Conservation (phyloP, 148 eudicot species). For the Rhododendron vialii region DNA sequence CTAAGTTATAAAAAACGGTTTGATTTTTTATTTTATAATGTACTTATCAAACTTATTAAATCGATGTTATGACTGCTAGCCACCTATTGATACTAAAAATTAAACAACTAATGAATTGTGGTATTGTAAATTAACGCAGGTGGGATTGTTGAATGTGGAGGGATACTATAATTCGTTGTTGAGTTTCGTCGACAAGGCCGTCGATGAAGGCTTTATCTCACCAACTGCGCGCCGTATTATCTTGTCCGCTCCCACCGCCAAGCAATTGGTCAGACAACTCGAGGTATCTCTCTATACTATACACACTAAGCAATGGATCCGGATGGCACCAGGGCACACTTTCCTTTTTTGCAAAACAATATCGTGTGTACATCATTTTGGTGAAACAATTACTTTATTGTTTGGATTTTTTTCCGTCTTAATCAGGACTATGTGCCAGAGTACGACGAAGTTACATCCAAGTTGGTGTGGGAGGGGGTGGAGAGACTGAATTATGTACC, state of each 20-base stretch:
- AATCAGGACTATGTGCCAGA: slow-evolving; percentile 81
- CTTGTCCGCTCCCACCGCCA: slow-evolving; percentile 85
- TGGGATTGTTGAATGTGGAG: slow-evolving; percentile 89
- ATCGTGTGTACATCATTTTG: neutral
- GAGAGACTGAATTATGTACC: slow-evolving; percentile 50
- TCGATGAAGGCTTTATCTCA: slow-evolving; percentile 96
- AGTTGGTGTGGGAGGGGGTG: slow-evolving; percentile 84
- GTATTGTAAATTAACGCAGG: slow-evolving; percentile 33
- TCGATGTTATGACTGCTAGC: neutral
- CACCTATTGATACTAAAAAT: no score
- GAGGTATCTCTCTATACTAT: slow-evolving; percentile 47
- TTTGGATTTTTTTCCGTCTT: neutral
- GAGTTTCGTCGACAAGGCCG: slow-evolving; percentile 91
- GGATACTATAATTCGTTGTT: slow-evolving; percentile 85
- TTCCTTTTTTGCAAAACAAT: neutral
- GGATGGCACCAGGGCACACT: no score
- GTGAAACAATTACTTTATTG: neutral
- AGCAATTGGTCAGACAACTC: slow-evolving; percentile 70
- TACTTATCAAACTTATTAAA: neutral
- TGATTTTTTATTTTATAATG: neutral
- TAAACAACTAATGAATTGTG: neutral
- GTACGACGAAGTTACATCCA: slow-evolving; percentile 62
- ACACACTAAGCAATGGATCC: no score
- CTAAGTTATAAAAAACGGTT: no score
- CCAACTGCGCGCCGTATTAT: slow-evolving; percentile 79